These are phyloP conservation scores for Zymoseptoria brevis DNA, from an alignment of 2,329 filamentous ascomycete genomes.

Conservation along the genomic window DNA sequence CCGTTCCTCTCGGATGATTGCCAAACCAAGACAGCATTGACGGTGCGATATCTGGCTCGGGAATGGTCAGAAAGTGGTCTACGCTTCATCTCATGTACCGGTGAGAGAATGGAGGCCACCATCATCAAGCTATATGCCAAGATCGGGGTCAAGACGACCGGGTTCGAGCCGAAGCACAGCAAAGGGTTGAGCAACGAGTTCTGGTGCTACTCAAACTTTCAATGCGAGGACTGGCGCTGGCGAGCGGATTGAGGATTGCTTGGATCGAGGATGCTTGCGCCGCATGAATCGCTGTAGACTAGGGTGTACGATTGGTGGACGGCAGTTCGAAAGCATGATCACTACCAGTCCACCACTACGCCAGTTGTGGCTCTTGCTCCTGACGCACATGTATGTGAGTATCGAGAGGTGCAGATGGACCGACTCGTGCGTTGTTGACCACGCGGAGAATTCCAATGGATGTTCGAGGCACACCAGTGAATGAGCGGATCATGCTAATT, in stretches of 20 bases:
- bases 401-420: not conserved
- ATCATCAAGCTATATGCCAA: constrained; percentile 60
- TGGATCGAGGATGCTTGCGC: not conserved
- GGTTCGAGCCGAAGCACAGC: constrained; percentile 61
- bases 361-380: not conserved
- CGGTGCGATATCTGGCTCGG: constrained; percentile 63
- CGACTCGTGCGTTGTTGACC: not conserved
- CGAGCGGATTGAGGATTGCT: constrained; percentile 3
- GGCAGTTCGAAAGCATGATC: not conserved
- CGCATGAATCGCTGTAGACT: not conserved
- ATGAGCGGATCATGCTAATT: no score
- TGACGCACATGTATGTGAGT: not conserved
- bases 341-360: not conserved
- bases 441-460: not conserved
- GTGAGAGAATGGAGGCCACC: constrained; percentile 63
- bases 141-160: constrained; percentile 56
- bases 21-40: constrained; percentile 71
- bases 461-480: not conserved
- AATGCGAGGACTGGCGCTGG: constrained; percentile 40
- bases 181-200: constrained; percentile 74
- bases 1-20: constrained; percentile 75
- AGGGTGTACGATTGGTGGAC: not conserved
- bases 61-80: constrained; percentile 30
- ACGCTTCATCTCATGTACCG: constrained; percentile 61
- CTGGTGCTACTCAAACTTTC: constrained; percentile 70